Evolutionary conservation across 73 alveolate genomes (phyloP), one percentile per base, ranked within the genome.

Genomic region (Paramecium primaurelia): DNA sequence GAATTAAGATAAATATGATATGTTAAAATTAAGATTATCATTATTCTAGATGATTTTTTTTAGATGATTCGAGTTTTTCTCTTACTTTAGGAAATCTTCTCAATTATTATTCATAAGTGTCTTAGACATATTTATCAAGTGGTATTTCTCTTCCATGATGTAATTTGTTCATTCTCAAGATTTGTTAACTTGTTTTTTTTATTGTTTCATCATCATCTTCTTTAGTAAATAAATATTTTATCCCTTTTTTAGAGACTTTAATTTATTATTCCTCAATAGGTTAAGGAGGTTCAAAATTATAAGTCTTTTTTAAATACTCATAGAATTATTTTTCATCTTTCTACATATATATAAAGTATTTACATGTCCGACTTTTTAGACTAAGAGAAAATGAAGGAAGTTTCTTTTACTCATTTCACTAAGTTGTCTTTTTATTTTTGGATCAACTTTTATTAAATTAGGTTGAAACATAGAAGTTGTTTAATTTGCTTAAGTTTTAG

Each of bases 201-300:
- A 80, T 80, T 9, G 44, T 26, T 4, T 80, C 91, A 42, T 80
- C 71, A 47, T 47, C 58, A 26, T 80, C 91, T 26, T 80, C 91
- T 44, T 47, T 80, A 22, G 91, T 44, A 10, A 16, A 80, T 30
- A 80, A 58, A 45, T 80, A 80, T 18, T 32, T 22, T 30, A 80
- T 80, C 8, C 91, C 91, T 28, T 80, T 80, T 77, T 80, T 80
- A 3, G 77, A 38, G n/a, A 80, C 71, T 47, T 47, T 40, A 1
- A 42, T 25, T 14, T 80, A 8, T 45, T 45, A 32, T 64, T 64
- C 84, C 12, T 64, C 91, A 44, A 32, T 80, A 8, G 91, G 91
- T 64, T 64, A 28, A 32, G 84, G 84, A 47, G 91, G 91, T 80
- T 80, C 91, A 25, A 80, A 80, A 80, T 80, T 80, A 47, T 80